phyloP scores from a whole-genome alignment of 257 asterid species.

The Datura wrightii region DNA sequence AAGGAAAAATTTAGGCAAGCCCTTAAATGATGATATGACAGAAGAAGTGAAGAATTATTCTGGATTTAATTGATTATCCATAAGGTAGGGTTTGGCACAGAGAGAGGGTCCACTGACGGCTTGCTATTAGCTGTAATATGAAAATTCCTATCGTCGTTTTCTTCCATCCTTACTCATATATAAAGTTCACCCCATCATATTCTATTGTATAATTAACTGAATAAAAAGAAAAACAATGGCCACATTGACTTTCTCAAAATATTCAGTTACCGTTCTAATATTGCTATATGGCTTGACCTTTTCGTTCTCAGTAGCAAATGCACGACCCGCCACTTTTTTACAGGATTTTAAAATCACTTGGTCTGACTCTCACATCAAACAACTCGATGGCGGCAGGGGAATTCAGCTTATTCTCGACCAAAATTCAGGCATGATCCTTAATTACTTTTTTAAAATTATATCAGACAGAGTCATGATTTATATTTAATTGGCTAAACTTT shows the following conservation, averaged over 20 bases:
- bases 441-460: background rate
- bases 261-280: constrained; percentile 32
- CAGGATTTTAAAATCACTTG: constrained; percentile 71
- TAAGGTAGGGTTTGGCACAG: constrained; percentile 38
- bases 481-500: constrained; percentile 59
- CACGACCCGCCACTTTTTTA: constrained; percentile 69
- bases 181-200: constrained; percentile 26
- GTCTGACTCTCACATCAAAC: constrained; percentile 73
- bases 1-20: background rate
- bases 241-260: constrained; percentile 33
- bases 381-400: constrained; percentile 68
- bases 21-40: background rate
- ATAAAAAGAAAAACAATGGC: constrained; percentile 37
- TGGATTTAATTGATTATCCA: constrained; percentile 34
- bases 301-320: constrained; percentile 40
- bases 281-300: constrained; percentile 34
- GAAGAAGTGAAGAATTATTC: constrained; percentile 17
- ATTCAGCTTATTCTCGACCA: constrained; percentile 81
- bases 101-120: constrained; percentile 68
- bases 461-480: background rate
- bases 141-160: constrained; percentile 28
- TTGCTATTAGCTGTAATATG: constrained; percentile 66
- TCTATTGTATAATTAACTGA: constrained; percentile 1
- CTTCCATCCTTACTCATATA: constrained; percentile 23
- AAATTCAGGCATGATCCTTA: constrained; percentile 52